A percentile compares a stretch with the other conserved stretches of the same genome.
Evolutionary conservation across 441 rosid species (phyloP).

Genomic region (Viola pubescens): DNA sequence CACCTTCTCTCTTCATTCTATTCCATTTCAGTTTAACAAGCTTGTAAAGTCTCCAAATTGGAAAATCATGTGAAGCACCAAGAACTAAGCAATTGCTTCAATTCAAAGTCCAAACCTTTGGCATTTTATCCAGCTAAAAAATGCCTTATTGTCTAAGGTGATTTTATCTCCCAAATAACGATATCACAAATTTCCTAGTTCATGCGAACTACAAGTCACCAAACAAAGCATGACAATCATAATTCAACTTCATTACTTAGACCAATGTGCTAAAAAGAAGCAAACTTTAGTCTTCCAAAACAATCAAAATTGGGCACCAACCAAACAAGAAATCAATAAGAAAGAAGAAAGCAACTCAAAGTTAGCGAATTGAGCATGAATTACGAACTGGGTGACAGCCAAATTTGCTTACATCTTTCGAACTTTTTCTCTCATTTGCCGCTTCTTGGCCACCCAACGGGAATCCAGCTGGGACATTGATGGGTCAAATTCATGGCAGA

Average conservation of each 20-base stretch:
- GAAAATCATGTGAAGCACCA: too few species aligned
- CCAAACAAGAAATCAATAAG: not conserved
- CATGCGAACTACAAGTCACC: not conserved
- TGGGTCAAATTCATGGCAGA: slow-evolving; percentile 25
- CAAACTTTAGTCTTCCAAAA: not conserved
- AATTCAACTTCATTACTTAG: not conserved
- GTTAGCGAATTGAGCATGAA: not conserved
- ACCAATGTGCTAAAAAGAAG: not conserved
- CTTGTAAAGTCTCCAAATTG: not conserved
- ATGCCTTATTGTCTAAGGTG: not conserved
- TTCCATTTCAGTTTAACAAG: slow-evolving; percentile 1
- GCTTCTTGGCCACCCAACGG: slow-evolving; percentile 51
- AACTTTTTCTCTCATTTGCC: slow-evolving; percentile 66
- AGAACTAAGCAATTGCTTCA: not conserved
- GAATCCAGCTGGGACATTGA: slow-evolving; percentile 39
- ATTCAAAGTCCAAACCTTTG: not conserved
- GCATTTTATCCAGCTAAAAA: not conserved
- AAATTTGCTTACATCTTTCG: slow-evolving; percentile 55
- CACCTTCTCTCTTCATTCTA: not conserved
- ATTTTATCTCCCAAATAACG: not conserved
- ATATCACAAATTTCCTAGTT: not conserved
- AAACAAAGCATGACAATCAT: not conserved
- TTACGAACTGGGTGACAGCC: not conserved
- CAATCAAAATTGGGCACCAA: slow-evolving; percentile 9
- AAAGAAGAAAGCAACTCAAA: not conserved